Evolutionary conservation across 805 yeast genomes (phyloP), one percentile per base, ranked within the genome.

Genomic region (Kazachstania africana): DNA sequence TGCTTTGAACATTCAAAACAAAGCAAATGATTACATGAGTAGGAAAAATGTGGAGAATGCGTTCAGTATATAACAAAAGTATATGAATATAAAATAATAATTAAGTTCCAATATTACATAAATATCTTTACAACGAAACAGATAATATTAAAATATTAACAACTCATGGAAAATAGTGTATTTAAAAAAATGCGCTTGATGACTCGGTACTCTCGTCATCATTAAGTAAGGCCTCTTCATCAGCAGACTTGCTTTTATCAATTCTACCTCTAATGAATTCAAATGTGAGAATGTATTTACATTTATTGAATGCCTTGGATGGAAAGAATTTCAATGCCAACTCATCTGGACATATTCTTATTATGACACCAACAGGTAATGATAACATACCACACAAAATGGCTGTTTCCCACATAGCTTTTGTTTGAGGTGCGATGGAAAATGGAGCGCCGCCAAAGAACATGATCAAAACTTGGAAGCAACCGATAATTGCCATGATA

Each of bases 381-480:
- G 95, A 78, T 12, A 80, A 29, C 39, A 79, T 52, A 19, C 97
- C 97, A 59, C 93, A 73, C 17, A 80, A 48, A 4, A 88, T 57
- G 0, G 97, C 91, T 2, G 84, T 75, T 1, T 71, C 91, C 98
- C 98, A 93, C 80, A 77, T 75, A 1, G 73, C 73, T 6, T 80
- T 79, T 1, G 94, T 78, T 57, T 81, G 93, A 39, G 78, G 68
- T 2, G 72, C 72, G 41, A 87, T 68, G 6, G 87, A 73, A 59
- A 91, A 91, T 0, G 98, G 95, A 26, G 88, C 81, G 34, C 99
- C 98, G 33, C 99, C 99, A 40, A 83, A 88, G 58, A 76, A 81
- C 97, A 91, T 91, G 45, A 91, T 88, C 33, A 88, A 56, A 3
- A 85, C 63, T 61, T 91, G 98, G 58, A 75, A 72, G 4, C 80